Conservation (phyloP, 2,329 filamentous ascomycete genomes). For the Podosphaera xanthii region DNA sequence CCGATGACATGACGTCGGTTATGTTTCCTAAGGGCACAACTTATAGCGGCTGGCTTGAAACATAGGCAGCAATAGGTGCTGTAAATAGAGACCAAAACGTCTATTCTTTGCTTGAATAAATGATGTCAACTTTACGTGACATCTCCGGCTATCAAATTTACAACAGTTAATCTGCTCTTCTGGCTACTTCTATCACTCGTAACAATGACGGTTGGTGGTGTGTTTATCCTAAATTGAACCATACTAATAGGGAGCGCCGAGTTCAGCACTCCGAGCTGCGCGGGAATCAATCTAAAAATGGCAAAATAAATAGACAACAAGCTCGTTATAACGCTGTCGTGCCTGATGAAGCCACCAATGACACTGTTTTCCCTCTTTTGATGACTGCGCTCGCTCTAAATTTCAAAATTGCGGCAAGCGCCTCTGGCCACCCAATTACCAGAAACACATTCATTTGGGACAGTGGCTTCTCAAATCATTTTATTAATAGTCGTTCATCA, state of each 20-base stretch:
- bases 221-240: not conserved
- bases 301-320: not conserved
- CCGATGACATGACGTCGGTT: not conserved
- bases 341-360: not conserved
- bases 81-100: not conserved
- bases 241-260: not conserved
- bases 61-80: not conserved
- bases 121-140: not conserved
- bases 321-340: not conserved
- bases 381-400: constrained; percentile 1
- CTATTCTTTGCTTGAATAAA: not conserved
- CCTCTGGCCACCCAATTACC: not conserved
- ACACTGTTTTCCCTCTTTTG: not conserved
- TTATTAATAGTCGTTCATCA: not conserved
- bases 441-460: not conserved
- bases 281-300: not conserved
- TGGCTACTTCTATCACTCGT: not conserved
- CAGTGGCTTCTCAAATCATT: not conserved
- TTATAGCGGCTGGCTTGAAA: not conserved
- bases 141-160: not conserved
- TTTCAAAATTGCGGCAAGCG: not conserved
- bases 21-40: not conserved
- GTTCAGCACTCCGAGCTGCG: not conserved
- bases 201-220: not conserved
- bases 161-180: not conserved